phyloP scores from a whole-genome alignment of 495 filamentous ascomycete species.

The Pseudevernia furfuracea region DNA sequence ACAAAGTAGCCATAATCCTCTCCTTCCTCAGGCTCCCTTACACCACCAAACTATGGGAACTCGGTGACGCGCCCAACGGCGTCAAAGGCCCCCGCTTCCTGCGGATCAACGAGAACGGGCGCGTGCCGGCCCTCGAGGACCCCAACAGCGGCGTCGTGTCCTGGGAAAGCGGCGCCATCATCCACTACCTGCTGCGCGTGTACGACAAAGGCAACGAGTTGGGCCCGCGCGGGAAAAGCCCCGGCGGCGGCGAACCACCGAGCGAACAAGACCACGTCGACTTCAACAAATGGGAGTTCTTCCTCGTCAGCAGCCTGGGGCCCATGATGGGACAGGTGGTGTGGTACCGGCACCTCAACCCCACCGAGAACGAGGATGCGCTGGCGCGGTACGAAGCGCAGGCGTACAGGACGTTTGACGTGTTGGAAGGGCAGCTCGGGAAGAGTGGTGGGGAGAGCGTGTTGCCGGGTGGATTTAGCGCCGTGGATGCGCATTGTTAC shows the following conservation, averaged over 20 bases:
- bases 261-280: slow-evolving; percentile 38
- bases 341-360: slow-evolving; percentile 36
- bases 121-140: slow-evolving; percentile 27
- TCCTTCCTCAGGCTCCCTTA: slow-evolving; percentile 27
- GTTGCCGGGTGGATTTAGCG: slow-evolving; percentile 32
- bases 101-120: slow-evolving; percentile 29
- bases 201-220: slow-evolving; percentile 56
- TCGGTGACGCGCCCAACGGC: slow-evolving; percentile 27
- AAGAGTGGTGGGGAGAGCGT: slow-evolving; percentile 36
- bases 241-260: slow-evolving; percentile 19
- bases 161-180: slow-evolving; percentile 62
- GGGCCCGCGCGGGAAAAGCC: slow-evolving; percentile 22
- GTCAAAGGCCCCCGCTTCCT: slow-evolving; percentile 27
- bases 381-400: slow-evolving; percentile 35
- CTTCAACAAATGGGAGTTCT: slow-evolving; percentile 43
- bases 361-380: slow-evolving; percentile 36
- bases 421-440: slow-evolving; percentile 37
- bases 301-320: slow-evolving; percentile 36
- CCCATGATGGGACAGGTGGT: slow-evolving; percentile 40
- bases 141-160: slow-evolving; percentile 38
- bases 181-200: slow-evolving; percentile 60
- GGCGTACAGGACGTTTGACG: slow-evolving; percentile 35
- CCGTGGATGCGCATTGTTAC: slow-evolving; percentile 41
- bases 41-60: slow-evolving; percentile 28
- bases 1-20: slow-evolving; percentile 31